Percentiles rank a stretch among this genome's conserved stretches.
Evolutionary conservation across 2,329 filamentous ascomycete species (phyloP).

Genomic region (Colletotrichum chlorophyti): DNA sequence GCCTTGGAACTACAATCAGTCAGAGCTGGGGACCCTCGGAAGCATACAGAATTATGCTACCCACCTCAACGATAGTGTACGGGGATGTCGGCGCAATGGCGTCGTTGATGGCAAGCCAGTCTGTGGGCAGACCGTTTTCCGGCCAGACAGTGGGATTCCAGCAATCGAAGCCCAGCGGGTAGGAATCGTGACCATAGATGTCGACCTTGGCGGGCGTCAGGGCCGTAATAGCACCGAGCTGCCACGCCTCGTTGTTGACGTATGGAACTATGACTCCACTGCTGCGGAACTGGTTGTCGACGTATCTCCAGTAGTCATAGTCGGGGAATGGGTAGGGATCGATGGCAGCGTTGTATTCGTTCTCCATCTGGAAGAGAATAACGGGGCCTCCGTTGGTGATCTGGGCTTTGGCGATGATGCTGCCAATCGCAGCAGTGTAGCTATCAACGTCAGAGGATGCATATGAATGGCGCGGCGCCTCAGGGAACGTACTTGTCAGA

Average conservation of each 20-base stretch:
- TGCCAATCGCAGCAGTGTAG: slow-evolving; percentile 64
- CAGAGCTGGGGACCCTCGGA: slow-evolving; percentile 16
- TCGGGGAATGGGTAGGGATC: slow-evolving; percentile 58
- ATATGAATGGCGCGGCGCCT: accelerated
- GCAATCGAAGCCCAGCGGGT: slow-evolving; percentile 54
- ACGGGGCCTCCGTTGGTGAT: slow-evolving; percentile 79
- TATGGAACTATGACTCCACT: slow-evolving; percentile 73
- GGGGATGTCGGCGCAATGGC: slow-evolving; percentile 70
- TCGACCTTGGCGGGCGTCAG: slow-evolving; percentile 40
- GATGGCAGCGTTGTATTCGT: slow-evolving; percentile 61
- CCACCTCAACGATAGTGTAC: slow-evolving; percentile 65
- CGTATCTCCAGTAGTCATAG: slow-evolving; percentile 69
- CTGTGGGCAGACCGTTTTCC: slow-evolving; percentile 59
- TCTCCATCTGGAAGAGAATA: slow-evolving; percentile 75
- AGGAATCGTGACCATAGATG: slow-evolving; percentile 54
- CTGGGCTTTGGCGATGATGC: slow-evolving; percentile 70
- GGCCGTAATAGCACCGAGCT: slow-evolving; percentile 35
- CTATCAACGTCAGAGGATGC: slow-evolving; percentile 34
- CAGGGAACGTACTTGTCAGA: slow-evolving; percentile 67
- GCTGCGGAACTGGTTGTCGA: slow-evolving; percentile 67
- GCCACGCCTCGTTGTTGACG: slow-evolving; percentile 71
- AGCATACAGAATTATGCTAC: slow-evolving; percentile 21
- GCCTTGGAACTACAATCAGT: slow-evolving; percentile 59
- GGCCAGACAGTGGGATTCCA: slow-evolving; percentile 63
- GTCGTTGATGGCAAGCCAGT: slow-evolving; percentile 62